Conservation (phyloP, 768 basidiomycete genomes). For the Termitomyces sp. region DNA sequence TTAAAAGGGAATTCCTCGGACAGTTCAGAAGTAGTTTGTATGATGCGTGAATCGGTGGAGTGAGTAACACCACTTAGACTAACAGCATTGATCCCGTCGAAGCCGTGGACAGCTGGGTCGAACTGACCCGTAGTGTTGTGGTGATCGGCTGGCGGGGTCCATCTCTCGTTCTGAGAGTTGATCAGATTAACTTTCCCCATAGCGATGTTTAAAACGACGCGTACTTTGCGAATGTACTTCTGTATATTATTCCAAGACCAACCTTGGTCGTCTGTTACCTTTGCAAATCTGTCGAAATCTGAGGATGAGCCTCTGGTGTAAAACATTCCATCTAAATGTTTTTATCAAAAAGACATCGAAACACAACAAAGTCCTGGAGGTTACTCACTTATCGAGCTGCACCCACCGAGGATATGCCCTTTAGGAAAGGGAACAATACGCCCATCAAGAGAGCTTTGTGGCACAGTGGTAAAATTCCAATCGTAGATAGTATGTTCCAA, state of each 20-base stretch:
- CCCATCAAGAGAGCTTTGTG: slow-evolving; percentile 18
- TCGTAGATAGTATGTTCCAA: slow-evolving; percentile 16
- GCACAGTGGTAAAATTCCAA: slow-evolving; percentile 25
- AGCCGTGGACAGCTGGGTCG: slow-evolving; percentile 16
- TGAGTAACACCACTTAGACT: slow-evolving; percentile 18
- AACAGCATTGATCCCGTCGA: slow-evolving; percentile 21
- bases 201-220: background rate
- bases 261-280: slow-evolving; percentile 19
- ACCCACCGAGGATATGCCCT: slow-evolving; percentile 25
- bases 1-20: slow-evolving; percentile 32
- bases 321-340: slow-evolving; percentile 15
- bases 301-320: slow-evolving; percentile 20
- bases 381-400: slow-evolving; percentile 22
- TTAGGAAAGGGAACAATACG: slow-evolving; percentile 14
- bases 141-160: slow-evolving; percentile 14
- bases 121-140: slow-evolving; percentile 24
- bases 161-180: slow-evolving; percentile 20
- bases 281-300: slow-evolving; percentile 21
- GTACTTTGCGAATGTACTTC: slow-evolving; percentile 4
- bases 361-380: background rate
- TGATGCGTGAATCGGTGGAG: slow-evolving; percentile 25
- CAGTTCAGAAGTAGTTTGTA: slow-evolving; percentile 27
- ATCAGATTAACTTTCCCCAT: background rate
- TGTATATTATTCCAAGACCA: slow-evolving; percentile 23
- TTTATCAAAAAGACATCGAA: background rate